These are phyloP conservation scores for Globisporangium splendens DNA, from an alignment of 352 stramenopile genomes.

Conservation along the genomic window DNA sequence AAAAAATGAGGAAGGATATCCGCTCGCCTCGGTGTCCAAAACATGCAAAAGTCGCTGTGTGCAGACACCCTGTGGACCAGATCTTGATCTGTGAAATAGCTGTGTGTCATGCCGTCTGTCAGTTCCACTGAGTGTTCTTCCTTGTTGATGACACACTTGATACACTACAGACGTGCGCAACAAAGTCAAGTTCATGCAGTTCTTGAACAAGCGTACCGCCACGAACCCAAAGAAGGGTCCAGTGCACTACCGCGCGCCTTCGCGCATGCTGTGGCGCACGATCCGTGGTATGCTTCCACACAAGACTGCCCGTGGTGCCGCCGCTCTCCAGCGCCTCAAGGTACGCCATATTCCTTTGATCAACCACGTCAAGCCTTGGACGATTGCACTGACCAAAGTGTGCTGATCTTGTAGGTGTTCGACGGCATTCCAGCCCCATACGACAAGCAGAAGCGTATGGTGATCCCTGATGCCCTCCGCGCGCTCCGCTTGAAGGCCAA, in stretches of 20 bases:
- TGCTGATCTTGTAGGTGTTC: constrained; percentile 80
- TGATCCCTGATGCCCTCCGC: constrained; percentile 95
- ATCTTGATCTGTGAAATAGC: constrained; percentile 21
- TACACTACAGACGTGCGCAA: constrained; percentile 89
- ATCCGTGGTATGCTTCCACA: constrained; percentile 99
- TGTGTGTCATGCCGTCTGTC: constrained; percentile 80
- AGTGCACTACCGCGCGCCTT: constrained; percentile 97
- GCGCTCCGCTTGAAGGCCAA: constrained; percentile 93
- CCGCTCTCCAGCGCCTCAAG: constrained; percentile 94
- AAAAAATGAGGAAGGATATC: constrained; percentile 9
- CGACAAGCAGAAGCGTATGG: constrained; percentile 99
- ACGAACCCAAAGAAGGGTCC: constrained; percentile 97
- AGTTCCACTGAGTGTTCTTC: constrained; percentile 14
- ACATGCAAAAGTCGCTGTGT: constrained; percentile 91
- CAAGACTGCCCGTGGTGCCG: constrained; percentile 96
- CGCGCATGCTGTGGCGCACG: constrained; percentile 90
- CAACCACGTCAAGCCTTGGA: no score
- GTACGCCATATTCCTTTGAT: constrained; percentile 25
- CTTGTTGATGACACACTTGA: constrained; percentile 21
- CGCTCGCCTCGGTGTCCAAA: constrained; percentile 34
- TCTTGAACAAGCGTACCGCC: constrained; percentile 97
- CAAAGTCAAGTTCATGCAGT: constrained; percentile 98
- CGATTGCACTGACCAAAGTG: neutral
- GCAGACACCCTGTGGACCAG: constrained; percentile 68
- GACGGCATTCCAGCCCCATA: constrained; percentile 98